Evolutionary conservation across 495 filamentous ascomycete genomes (phyloP).

Genomic region (Chaetomium tenue): DNA sequence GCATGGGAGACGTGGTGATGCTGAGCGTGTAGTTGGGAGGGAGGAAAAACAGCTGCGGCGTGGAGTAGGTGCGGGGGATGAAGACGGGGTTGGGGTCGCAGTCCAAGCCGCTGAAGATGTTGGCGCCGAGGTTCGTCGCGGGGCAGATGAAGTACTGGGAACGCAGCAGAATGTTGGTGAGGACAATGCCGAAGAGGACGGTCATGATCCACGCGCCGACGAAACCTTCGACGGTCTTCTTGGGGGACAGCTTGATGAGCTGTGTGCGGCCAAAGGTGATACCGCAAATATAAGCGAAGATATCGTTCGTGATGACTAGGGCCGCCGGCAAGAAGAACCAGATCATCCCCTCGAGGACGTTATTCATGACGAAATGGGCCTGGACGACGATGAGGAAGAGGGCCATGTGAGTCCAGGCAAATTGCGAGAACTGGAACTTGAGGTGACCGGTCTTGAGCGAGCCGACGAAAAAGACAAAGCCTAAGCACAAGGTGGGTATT

Average conservation of each 20-base stretch:
- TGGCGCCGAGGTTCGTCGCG: slow-evolving; percentile 92
- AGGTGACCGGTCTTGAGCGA: slow-evolving; percentile 96
- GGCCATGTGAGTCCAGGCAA: slow-evolving; percentile 99
- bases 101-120: slow-evolving; percentile 83
- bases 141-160: slow-evolving; percentile 99
- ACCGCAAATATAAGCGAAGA: slow-evolving; percentile 96
- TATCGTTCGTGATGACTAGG: slow-evolving; percentile 97
- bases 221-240: slow-evolving; percentile 99
- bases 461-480: slow-evolving; percentile 97
- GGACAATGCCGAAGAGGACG: slow-evolving; percentile 73
- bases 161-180: slow-evolving; percentile 84
- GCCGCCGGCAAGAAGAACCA: slow-evolving; percentile 99
- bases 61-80: slow-evolving; percentile 69
- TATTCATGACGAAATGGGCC: slow-evolving; percentile 99
- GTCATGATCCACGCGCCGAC: slow-evolving; percentile 96
- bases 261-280: slow-evolving; percentile 96
- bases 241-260: slow-evolving; percentile 95
- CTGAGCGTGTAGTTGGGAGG: slow-evolving; percentile 51
- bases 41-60: slow-evolving; percentile 68
- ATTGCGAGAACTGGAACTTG: slow-evolving; percentile 97
- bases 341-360: slow-evolving; percentile 98
- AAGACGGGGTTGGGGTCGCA: slow-evolving; percentile 95
- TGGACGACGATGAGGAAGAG: slow-evolving; percentile 97
- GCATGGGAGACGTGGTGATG: slow-evolving; percentile 78
- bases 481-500: slow-evolving; percentile 46